Conservation (phyloP, 2,329 filamentous ascomycete genomes). For the Trichoderma koningii region DNA sequence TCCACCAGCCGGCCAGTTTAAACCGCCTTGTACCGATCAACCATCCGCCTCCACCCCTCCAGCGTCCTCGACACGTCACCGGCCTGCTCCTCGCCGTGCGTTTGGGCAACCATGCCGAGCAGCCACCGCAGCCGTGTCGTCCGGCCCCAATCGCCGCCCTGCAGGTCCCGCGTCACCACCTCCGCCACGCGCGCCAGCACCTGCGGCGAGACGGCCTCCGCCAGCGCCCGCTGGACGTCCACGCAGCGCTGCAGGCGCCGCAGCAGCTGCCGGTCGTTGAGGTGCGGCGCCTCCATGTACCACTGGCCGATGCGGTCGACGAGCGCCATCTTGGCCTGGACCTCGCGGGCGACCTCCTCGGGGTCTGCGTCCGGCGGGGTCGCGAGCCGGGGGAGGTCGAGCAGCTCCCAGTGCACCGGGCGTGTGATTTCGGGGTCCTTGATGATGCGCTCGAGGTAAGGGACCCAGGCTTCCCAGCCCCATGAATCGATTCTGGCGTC, state of each 20-base stretch:
- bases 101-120: conserved; percentile 33
- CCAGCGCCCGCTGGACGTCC: conserved; percentile 33
- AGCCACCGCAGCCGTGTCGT: conserved; percentile 39
- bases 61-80: conserved; percentile 28
- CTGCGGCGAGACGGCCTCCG: conserved; percentile 32
- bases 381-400: conserved; percentile 31
- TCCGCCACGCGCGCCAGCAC: conserved; percentile 36
- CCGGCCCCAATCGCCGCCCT: conserved; percentile 39
- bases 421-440: conserved; percentile 36
- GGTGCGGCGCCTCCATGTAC: conserved; percentile 36
- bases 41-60: conserved; percentile 34
- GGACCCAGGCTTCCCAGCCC: conserved; percentile 41
- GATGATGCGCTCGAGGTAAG: conserved; percentile 40
- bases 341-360: conserved; percentile 24
- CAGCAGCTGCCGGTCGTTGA: conserved; percentile 38
- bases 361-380: background rate
- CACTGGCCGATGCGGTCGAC: conserved; percentile 38
- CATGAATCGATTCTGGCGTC: conserved; percentile 30
- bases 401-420: conserved; percentile 36
- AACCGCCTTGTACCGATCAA: conserved; percentile 16
- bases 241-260: conserved; percentile 38
- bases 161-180: conserved; percentile 40
- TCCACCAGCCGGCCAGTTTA: background rate
- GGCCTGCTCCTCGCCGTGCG: conserved; percentile 32
- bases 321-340: conserved; percentile 34